These are phyloP conservation scores for Prillingera fragicola DNA, from an alignment of 1,284 basidiomycete genomes.

Conservation along the genomic window DNA sequence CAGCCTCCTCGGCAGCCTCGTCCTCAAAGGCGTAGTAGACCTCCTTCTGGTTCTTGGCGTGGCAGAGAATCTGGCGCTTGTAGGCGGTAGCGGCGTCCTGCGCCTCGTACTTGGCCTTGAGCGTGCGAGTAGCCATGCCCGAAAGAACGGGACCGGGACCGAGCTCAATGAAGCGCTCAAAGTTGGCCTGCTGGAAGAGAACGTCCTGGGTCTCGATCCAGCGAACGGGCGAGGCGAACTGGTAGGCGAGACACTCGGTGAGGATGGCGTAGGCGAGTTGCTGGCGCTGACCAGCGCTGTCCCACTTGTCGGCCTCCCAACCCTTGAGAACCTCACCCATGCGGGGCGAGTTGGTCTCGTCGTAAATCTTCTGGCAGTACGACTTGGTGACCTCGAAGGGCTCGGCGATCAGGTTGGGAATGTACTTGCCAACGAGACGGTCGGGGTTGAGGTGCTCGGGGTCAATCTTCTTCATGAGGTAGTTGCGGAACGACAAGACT, in stretches of 20 bases:
- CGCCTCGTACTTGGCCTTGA: conserved; percentile 92
- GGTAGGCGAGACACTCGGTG: conserved; percentile 93
- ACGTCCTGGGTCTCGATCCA: conserved; percentile 99
- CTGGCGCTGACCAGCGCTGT: conserved; percentile 70
- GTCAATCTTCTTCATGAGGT: conserved; percentile 97
- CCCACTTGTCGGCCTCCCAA: conserved; percentile 93
- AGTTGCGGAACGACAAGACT: conserved; percentile 69
- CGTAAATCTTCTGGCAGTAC: conserved; percentile 91
- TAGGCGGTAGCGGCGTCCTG: conserved; percentile 79
- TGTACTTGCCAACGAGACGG: conserved; percentile 87
- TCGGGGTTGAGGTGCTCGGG: conserved; percentile 83
- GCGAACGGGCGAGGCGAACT: conserved; percentile 82
- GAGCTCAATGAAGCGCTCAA: conserved; percentile 91
- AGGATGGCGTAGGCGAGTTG: conserved; percentile 91
- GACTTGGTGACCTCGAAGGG: conserved; percentile 85
- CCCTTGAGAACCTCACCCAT: conserved; percentile 86
- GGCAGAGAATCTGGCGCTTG: conserved; percentile 78
- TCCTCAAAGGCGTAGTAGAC: conserved; percentile 98
- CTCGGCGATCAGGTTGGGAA: conserved; percentile 92
- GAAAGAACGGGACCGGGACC: conserved; percentile 94
- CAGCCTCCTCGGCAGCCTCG: conserved; percentile 52
- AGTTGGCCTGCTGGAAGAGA: conserved; percentile 80
- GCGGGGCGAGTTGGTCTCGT: conserved; percentile 87
- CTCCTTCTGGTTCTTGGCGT: conserved; percentile 91
- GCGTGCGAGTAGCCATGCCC: conserved; percentile 87